Evolutionary conservation across 169 alveolate genomes (phyloP), one percentile per base, ranked within the genome.

Genomic region (Cyclospora cayetanensis): DNA sequence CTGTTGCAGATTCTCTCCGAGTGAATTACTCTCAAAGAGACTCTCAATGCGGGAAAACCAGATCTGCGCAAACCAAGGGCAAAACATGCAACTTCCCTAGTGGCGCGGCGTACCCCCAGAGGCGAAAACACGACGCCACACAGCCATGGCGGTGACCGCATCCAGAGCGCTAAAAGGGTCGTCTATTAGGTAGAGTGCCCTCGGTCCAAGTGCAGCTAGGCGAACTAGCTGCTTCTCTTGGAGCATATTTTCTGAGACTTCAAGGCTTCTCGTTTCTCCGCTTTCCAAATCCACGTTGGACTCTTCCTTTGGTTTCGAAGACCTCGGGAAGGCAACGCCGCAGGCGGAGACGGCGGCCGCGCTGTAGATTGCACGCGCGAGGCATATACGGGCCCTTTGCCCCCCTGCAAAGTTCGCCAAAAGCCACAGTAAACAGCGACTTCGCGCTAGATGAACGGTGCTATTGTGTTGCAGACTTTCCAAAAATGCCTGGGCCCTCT

Each of bases 111-210:
- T 82, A 82, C 90, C 90, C 55, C 90, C 90, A 1, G 70, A 60
- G 20, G 90, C 90, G 52, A 82, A 82, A 4, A 82, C 77, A 9
- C 72, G 76, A 2, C 74, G 53, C 90, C 90, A 82, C 3, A 82
- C 35, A 60, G 39, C 46, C 90, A 53, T 82, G 60, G 90, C 90
- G 4, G 91, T 84, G 70, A 84, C 91, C 35, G 92, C 92, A 92
- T 95, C 96, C 37, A 95, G 77, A 1, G 95, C 80, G 90, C 94
- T 77, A 80, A 95, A 93, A 60, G 96, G 96, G 63, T 95, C 95
- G 91, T 95, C 96, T 25, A 95, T 88, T 63, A 95, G 86, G 84
- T 87, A 92, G 29, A 95, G 83, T 0, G 84, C 84, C 1, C 84
- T 35, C 11, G 22, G 3, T 5, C 84, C 84, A 4, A 43, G 37